Evolutionary conservation across 768 basidiomycete species (phyloP).

Genomic region (Dentipellis sp.): DNA sequence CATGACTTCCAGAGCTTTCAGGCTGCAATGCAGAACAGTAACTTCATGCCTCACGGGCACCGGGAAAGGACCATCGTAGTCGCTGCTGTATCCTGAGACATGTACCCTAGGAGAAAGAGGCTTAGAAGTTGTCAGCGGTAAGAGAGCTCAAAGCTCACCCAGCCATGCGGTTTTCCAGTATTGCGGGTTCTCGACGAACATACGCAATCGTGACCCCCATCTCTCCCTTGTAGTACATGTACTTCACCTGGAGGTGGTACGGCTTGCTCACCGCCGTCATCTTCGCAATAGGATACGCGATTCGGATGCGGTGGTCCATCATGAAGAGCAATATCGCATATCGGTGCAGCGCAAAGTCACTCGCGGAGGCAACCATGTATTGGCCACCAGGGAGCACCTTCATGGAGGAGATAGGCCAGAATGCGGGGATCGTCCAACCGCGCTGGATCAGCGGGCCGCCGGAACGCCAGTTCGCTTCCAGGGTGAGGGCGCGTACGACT

Average conservation of each 20-base stretch:
- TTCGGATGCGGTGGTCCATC: slow-evolving; percentile 15
- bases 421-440: slow-evolving; percentile 7
- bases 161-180: neutral
- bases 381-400: slow-evolving; percentile 15
- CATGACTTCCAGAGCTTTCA: neutral
- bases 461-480: slow-evolving; percentile 16
- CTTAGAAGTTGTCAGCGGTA: neutral
- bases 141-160: neutral
- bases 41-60: neutral
- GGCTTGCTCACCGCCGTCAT: slow-evolving; percentile 4
- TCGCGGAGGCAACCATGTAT: slow-evolving; percentile 10
- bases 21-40: neutral
- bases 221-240: neutral
- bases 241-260: slow-evolving; percentile 8
- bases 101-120: neutral
- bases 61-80: neutral
- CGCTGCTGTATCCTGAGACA: neutral
- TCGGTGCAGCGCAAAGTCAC: slow-evolving; percentile 1
- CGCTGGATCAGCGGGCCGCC: slow-evolving; percentile 6
- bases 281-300: slow-evolving; percentile 11
- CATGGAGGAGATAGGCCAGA: slow-evolving; percentile 7
- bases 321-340: slow-evolving; percentile 11
- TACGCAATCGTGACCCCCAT: neutral
- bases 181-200: neutral
- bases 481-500: slow-evolving; percentile 9